These are phyloP conservation scores for Emericellopsis terricola DNA, from an alignment of 495 filamentous ascomycete species.

Conservation along the genomic window DNA sequence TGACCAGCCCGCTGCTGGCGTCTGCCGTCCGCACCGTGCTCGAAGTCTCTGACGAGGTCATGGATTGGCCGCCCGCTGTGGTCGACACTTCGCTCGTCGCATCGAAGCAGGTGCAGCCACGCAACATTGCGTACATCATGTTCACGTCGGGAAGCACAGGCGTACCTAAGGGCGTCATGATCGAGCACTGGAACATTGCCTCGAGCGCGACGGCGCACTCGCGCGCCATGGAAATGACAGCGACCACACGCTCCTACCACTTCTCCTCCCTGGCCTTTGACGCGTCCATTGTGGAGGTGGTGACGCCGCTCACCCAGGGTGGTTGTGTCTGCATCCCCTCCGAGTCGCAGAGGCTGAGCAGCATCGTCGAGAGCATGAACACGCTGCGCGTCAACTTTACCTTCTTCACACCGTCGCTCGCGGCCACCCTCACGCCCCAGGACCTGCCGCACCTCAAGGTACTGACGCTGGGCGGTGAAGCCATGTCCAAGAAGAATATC, in stretches of 20 bases:
- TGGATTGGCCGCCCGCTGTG: no score
- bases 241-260: slow-evolving; percentile 38
- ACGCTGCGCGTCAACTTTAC: slow-evolving; percentile 31
- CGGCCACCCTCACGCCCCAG: slow-evolving; percentile 20
- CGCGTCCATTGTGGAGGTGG: slow-evolving; percentile 45
- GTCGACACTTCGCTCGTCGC: no score
- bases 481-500: neutral
- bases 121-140: slow-evolving; percentile 21
- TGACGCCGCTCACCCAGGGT: slow-evolving; percentile 40
- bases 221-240: slow-evolving; percentile 19
- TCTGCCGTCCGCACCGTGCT: no score
- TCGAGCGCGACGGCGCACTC: slow-evolving; percentile 13
- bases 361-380: slow-evolving; percentile 20
- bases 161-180: slow-evolving; percentile 23
- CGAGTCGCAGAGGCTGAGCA: slow-evolving; percentile 16
- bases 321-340: slow-evolving; percentile 33
- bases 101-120: neutral
- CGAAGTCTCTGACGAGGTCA: neutral
- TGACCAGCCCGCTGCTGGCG: neutral
- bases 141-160: slow-evolving; percentile 39
- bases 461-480: neutral
- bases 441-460: slow-evolving; percentile 9
- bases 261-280: slow-evolving; percentile 56
- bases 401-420: slow-evolving; percentile 27
- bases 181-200: slow-evolving; percentile 19